Evolutionary conservation across 768 basidiomycete species (phyloP), one percentile per base, ranked within the genome.

Genomic region (Lentinula sp.): DNA sequence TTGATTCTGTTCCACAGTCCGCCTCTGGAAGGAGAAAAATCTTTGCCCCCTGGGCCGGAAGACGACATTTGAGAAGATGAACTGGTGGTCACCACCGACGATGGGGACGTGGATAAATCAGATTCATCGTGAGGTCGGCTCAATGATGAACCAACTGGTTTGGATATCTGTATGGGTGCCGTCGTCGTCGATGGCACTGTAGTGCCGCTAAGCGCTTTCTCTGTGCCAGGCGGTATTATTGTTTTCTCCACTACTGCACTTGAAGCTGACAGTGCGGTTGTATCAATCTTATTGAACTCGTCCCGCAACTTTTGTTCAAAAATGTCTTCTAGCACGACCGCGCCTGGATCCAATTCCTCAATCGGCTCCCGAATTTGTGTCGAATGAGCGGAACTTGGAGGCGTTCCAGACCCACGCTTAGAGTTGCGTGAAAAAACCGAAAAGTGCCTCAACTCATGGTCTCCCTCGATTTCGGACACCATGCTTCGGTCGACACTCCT

Each of bases 1-100:
- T 68, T 68, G 59, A 70, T 64, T 43, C 73, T 78, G 28, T 71
- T 66, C 79, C 79, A 80, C 3, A 80, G 64, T 18, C 73, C 68
- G 13, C 59, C 20, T 3, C 48, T 39, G 60, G 60, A 20, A 56
- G 28, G 41, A 28, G 69, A 63, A 28, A 56, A 62, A n/a, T 56
- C 57, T 16, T 63, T 62, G 23, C 59, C 3, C 4, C 1, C 50
- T 15, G 42, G 28, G 28, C 28, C 28, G 28, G 28, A 33, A 16
- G 48, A 8, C 10, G 52, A 46, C 32, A 43, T 39, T 28, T 59
- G 60, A n/a, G 66, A 63, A 15, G 42, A 37, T 1, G 51, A n/a
- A 13, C 48, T 51, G 8, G 0, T 23, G n/a, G 49, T 39, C 33
- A 50, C 15, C 51, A 45, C 53, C 12, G 59, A 49, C 20, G 62